Evolutionary conservation across 257 asterid genomes (phyloP), one percentile per base, ranked within the genome.

Genomic region (Paulownia fortunei): DNA sequence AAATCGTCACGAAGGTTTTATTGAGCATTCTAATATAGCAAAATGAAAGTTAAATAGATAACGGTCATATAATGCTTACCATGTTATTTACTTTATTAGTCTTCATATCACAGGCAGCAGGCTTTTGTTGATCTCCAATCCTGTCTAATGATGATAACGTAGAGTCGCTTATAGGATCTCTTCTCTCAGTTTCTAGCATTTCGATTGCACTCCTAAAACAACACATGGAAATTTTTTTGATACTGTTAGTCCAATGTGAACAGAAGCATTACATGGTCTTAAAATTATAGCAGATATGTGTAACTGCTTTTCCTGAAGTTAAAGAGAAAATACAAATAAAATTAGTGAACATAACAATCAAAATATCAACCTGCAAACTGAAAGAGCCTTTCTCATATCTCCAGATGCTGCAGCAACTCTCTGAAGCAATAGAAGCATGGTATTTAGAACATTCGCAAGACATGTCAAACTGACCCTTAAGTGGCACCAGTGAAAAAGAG

Each of bases 341-440:
- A 30, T 49, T 32, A 60, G 59, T 63, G 32, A 62, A 73, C 18
- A 47, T 51, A 27, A 80, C 36, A 72, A 44, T 34, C 23, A 73
- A 74, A 63, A 62, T 62, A 74, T 79, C 56, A 83, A 96, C 99
- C 97, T 96, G 92, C 98, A 92, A 79, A 93, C 88, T 44, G 96
- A 90, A 60, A 96, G 93, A 79, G 98, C 99, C 86, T 90, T 90
- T 84, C 98, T 87, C 92, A 93, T 90, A 78, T 96, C 99, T 79
- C 99, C 98, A 46, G 99, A 96, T 72, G 96, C 97, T 54, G 97
- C 91, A 77, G 98, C 92, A 78, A 93, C 94, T 89, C 79, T 96
- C 99, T 96, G 88, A 81, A 86, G 34, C 46, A 80, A 55, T 30
- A 81, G 77, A 74, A 76, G 69, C 68, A 47, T 2, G 3, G 66